Base-by-base conservation (phyloP, 2,329 filamentous ascomycete genomes). In the Penicillium sp. region DNA sequence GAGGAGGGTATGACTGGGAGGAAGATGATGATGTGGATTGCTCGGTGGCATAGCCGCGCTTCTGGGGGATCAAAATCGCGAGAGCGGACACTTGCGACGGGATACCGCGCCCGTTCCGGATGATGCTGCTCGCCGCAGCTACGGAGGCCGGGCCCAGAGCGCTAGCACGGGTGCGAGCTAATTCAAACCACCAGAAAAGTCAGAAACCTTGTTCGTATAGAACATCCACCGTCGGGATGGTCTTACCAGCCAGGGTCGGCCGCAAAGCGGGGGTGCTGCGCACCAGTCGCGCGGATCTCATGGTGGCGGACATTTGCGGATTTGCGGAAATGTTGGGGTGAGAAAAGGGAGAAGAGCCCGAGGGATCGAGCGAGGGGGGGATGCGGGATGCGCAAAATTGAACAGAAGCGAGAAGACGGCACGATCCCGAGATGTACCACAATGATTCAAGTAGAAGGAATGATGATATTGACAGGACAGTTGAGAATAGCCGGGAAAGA, bases 1-100 rank as follows among this genome's bases (percentile, higher is more conserved):
- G 90, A 41, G 90, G 90, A 30, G 88, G 90, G 33, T 79, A 82
- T 39, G 76, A 73, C 36, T 77, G 71, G 31, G 59, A 59, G 31
- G 59, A 59, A 14, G 73, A 69, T 26, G 49, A 55, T 15, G 73
- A 69, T 13, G 73, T 74, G 10, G 75, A 74, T 9, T 77, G 75
- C 48, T 83, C 78, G 32, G 80, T 84, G 18, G 77, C 70, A 48
- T 78, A 72, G 46, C 64, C 62, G 41, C 76, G 63, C 31, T 70
- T 62, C 25, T 70, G 68, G 3, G 78, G 76, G 14, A 82, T 62
- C 39, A 81, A 61, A 36, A 81, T 74, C 28, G 79, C 78, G 34
- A 82, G 68, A 7, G 79, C 78, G 20, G 75, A 74, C 15, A 80
- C 49, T 33, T 75, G 70, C 33, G 72, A 68, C 41, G 74, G 75